Conservation (phyloP, 352 stramenopile genomes). For the Phytophthora sp. region DNA sequence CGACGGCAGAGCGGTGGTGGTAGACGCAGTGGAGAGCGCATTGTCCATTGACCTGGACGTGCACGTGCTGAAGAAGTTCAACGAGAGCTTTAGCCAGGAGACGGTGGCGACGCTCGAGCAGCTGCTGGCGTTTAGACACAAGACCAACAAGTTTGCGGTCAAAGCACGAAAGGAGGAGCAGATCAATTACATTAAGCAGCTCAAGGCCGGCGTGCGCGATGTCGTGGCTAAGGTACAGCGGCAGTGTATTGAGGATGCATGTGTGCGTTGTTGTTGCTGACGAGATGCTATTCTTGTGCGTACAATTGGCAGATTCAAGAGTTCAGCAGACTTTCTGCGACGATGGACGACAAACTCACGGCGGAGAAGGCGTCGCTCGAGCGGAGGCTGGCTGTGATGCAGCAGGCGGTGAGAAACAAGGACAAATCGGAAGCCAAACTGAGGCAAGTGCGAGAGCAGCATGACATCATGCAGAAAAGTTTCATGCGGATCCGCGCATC, state of each 20-base stretch:
- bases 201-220: slow-evolving; percentile 49
- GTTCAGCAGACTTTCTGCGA: slow-evolving; percentile 34
- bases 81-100: slow-evolving; percentile 40
- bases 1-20: not conserved
- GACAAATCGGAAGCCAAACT: slow-evolving; percentile 46
- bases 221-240: slow-evolving; percentile 43
- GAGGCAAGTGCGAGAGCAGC: slow-evolving; percentile 42
- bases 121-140: slow-evolving; percentile 59
- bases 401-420: slow-evolving; percentile 44
- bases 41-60: slow-evolving; percentile 20
- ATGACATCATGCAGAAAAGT: slow-evolving; percentile 38
- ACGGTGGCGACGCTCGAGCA: slow-evolving; percentile 50
- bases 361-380: slow-evolving; percentile 44
- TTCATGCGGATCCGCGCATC: slow-evolving; percentile 40
- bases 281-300: slow-evolving; percentile 2
- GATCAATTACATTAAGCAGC: slow-evolving; percentile 57
- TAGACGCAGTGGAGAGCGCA: not conserved
- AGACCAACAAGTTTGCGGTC: slow-evolving; percentile 74
- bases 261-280: not conserved
- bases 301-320: slow-evolving; percentile 39
- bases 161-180: slow-evolving; percentile 69
- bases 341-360: slow-evolving; percentile 46
- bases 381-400: slow-evolving; percentile 41
- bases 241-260: not conserved
- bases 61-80: slow-evolving; percentile 46